Evolutionary conservation across 2,329 filamentous ascomycete species (phyloP), one percentile per base, ranked within the genome.

Genomic region (Monilinia vaccinii-corymbosi): DNA sequence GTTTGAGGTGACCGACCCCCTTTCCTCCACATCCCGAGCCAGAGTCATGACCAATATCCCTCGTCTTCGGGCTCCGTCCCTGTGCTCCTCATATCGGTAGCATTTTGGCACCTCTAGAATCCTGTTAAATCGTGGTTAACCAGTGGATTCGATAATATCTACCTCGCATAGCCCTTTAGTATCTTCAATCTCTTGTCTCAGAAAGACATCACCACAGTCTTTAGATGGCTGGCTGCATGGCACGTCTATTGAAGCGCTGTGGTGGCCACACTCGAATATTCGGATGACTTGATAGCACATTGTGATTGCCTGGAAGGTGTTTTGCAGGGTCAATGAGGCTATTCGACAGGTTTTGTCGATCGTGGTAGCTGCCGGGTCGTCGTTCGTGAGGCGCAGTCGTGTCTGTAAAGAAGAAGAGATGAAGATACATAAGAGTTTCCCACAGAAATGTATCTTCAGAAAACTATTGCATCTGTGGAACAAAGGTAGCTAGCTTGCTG

Each of bases 251-350:
- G 65, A 63, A 13, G 52, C 23, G 48, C 57, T 65, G 11, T 60
- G 63, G 59, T 70, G 69, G 14, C 64, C 66, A 36, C 68, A 70
- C 11, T 66, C 63, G 52, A 66, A 70, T 18, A 71, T 55, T 51
- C 63, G 60, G 16, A 65, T 66, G 60, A 69, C 53, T 65, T 70
- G 68, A 60, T 69, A 62, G 49, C 68, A 71, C 68, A 70, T 70
- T 2, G 28, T 60, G 50, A 48, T 14, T 18, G 46, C n/a, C 13
- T 57, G 13, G 31, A 44, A 56, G 5, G 25, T 44, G 32, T 49
- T 7, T 49, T 14, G 36, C 25, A 42, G 32, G 23, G 3, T 16
- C 18, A 23, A 25, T 23, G 38, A 60, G 34, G 23, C 13, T 11
- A 14, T 42, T 10, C 34, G 23, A 28, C 13, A 16, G 31, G 18